Percentiles rank a stretch among this genome's conserved stretches.
Evolutionary conservation across 1,284 basidiomycete species (phyloP).

Genomic region (Microbotryum intermedium): DNA sequence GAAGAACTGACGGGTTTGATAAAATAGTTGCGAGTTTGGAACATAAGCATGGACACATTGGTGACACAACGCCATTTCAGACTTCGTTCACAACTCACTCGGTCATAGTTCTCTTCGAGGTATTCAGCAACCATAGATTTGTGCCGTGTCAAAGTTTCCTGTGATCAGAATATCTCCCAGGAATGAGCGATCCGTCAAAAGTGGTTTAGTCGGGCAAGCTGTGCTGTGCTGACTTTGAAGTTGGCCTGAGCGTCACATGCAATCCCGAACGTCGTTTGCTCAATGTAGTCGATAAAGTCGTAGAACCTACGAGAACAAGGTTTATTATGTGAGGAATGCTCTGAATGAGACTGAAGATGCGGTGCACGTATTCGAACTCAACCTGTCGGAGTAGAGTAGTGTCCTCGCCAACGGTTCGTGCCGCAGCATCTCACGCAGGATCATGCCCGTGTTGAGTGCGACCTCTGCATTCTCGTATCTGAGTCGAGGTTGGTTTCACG

Average conservation of each 20-base stretch:
- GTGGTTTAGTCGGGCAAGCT: background rate
- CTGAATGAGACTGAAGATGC: background rate
- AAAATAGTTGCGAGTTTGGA: background rate
- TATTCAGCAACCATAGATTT: constrained; percentile 95
- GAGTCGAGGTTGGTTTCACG: background rate
- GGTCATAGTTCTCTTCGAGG: constrained; percentile 91
- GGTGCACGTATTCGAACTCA: too few relatives aligned
- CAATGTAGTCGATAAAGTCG: constrained; percentile 92
- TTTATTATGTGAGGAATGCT: background rate
- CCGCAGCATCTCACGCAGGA: constrained; percentile 90
- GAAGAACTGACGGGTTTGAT: too few relatives aligned
- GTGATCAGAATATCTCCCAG: background rate
- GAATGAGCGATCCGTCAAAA: background rate
- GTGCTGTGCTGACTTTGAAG: constrained; percentile 53
- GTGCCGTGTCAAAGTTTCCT: constrained; percentile 86
- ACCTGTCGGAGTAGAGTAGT: constrained; percentile 87
- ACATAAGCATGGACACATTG: background rate
- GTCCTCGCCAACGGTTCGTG: constrained; percentile 88
- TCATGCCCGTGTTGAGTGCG: constrained; percentile 96
- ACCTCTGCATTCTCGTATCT: constrained; percentile 88
- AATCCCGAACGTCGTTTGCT: constrained; percentile 94
- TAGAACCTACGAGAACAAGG: constrained; percentile 63
- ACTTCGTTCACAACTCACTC: constrained; percentile 48
- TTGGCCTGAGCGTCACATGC: constrained; percentile 97
- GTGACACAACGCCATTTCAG: background rate